Base-by-base conservation (phyloP, 805 yeast genomes). In the Saccharomycopsis capsularis region DNA sequence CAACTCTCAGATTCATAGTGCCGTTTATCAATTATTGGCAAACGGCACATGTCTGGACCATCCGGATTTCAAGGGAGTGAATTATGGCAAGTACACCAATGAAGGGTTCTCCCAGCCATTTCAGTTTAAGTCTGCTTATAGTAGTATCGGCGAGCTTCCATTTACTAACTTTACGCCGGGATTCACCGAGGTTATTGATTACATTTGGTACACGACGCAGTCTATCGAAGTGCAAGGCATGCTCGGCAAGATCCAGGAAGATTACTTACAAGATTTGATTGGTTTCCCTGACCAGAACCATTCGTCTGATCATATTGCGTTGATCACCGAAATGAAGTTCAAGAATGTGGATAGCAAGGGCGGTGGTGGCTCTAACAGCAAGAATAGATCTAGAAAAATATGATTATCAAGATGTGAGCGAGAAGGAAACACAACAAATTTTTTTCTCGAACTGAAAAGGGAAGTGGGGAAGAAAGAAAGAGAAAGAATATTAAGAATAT, bases 301-400 rank as follows among this genome's bases (percentile, higher is more conserved):
- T 69, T 96, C 98, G 22, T 86, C 95, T 43, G 98, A 91, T 66
- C 98, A 91, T 67, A 77, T 91, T 59, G 90, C 96, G n/a, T 69
- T 91, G 54, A 76, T 88, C 48, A 74, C 90, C 18, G 80, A 82
- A 63, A 82, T 91, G 60, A 86, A 81, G 59, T 78, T 89, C 60
- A 78, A 76, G 60, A 80, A 77, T 58, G 41, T 23, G 15, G 23
- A 25, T 21, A 30, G 30, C n/a, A 42, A 42, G 19, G 29, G 29
- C n/a, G 36, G 13, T 24, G 59, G 59, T 40, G 56, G 61, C 55
- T 50, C 60, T 16, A 46, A 34, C 35, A 50, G 42, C 24, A 47
- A 46, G 24, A 44, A 48, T 24, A 44, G 53, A 39, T 59, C 65
- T 3, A 60, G 66, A 56, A 63, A 63, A 55, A 62, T 63, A 7